These are phyloP conservation scores for Cudoniella acicularis DNA, from an alignment of 495 filamentous ascomycete genomes.

Conservation along the genomic window DNA sequence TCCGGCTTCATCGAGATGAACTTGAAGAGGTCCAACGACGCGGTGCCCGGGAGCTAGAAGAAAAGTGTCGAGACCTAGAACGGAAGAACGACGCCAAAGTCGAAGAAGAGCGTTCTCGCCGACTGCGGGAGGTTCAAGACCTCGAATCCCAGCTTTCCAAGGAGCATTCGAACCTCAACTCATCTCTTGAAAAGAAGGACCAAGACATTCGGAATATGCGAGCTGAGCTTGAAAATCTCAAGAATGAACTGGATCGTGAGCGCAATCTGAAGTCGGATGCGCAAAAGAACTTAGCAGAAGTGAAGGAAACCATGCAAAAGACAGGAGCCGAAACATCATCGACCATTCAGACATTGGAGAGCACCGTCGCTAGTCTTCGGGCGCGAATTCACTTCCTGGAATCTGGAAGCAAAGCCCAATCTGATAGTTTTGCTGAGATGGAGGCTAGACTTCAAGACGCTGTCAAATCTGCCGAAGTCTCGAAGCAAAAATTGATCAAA, in stretches of 20 bases:
- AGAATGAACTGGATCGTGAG: conserved; percentile 61
- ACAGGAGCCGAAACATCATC: conserved; percentile 62
- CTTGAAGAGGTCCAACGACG: conserved; percentile 20
- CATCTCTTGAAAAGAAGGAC: conserved; percentile 59
- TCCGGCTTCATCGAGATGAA: conserved; percentile 23
- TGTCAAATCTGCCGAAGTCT: conserved; percentile 58
- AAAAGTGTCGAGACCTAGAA: conserved; percentile 22
- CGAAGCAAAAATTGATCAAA: conserved; percentile 77
- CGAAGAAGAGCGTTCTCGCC: conserved; percentile 58
- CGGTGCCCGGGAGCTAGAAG: conserved; percentile 16
- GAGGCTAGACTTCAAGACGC: conserved; percentile 76
- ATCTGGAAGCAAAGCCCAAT: conserved; percentile 81
- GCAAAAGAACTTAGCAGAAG: conserved; percentile 56
- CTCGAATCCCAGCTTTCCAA: conserved; percentile 55
- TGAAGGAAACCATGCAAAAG: conserved; percentile 51
- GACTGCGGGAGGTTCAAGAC: conserved; percentile 61
- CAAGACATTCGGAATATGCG: conserved; percentile 54
- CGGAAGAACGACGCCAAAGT: conserved; percentile 17
- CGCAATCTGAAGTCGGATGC: conserved; percentile 49
- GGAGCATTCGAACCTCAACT: conserved; percentile 60
- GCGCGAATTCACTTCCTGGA: conserved; percentile 84
- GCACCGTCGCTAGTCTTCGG: conserved; percentile 66
- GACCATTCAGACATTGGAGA: conserved; percentile 66
- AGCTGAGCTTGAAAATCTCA: conserved; percentile 48
- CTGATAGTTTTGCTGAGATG: conserved; percentile 70